Evolutionary conservation across 768 basidiomycete species (phyloP), one percentile per base, ranked within the genome.

Genomic region (Russula griseocarnosa): DNA sequence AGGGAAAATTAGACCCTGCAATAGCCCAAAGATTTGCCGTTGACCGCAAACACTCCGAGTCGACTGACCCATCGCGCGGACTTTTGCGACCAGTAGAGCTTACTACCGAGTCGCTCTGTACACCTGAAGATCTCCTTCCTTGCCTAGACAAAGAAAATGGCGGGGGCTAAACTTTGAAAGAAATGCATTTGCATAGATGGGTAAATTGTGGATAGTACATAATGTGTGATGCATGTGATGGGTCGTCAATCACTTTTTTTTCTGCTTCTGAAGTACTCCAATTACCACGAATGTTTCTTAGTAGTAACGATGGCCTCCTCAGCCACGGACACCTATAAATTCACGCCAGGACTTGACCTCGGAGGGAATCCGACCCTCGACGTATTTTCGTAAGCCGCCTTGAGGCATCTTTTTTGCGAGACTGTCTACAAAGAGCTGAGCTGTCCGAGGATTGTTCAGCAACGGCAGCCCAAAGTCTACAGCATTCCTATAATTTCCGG

Each of bases 311-410:
- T 36, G 36, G 11, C 20, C 42, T 6, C 32, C 66, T 80, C 69
- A 92, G 42, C 86, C 88, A 58, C 82, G 81, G 65, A 77, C 77
- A 16, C 92, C 92, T 50, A 94, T 84, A 73, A 92, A 98, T 74
- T 95, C 91, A 62, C 83, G 79, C 95, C 95, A 98, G 36, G 92
- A 92, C 70, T 82, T 83, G 70, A 99, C 94, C 74, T 98, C 96
- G 1, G 87, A 81, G 36, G 96, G 96, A 68, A 96, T 88, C 38
- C 80, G 85, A 22, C 94, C 96, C 75, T 98, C 94, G 34, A 79
- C 79, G 73, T 98, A 99, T 26, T 81, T 81, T 67, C 81, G 76
- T 71, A 95, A 76, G 42, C 86, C 91, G 65, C 94, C 90, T 66
- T 83, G 76, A 36, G 90, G 88, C 69, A 96, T 86, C 76, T 94